phyloP scores from a whole-genome alignment of 78 protist genomes.

The Guillardia theta region DNA sequence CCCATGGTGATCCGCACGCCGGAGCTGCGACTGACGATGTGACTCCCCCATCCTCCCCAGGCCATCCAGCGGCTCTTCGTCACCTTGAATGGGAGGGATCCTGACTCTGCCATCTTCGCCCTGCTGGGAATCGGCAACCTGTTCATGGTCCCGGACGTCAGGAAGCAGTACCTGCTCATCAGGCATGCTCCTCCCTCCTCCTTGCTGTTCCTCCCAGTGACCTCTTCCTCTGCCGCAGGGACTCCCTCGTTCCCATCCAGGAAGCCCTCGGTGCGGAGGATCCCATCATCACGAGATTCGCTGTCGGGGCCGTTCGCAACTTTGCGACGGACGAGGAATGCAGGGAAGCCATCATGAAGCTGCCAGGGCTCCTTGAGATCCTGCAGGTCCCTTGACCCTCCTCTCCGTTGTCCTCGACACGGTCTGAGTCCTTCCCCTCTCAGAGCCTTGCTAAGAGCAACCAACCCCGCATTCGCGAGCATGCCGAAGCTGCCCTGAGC shows the following conservation, averaged over 20 bases:
- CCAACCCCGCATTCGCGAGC: too few relatives aligned
- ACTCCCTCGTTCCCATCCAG: not conserved
- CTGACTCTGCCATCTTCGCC: not conserved
- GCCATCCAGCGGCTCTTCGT: not conserved
- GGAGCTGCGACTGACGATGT: too few relatives aligned
- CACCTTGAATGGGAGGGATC: not conserved
- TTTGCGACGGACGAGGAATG: not conserved
- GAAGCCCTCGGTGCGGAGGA: not conserved
- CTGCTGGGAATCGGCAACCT: not conserved
- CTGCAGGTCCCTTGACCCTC: too few relatives aligned
- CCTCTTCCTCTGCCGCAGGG: not conserved
- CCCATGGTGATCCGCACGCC: not conserved
- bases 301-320: not conserved
- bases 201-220: not conserved
- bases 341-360: too few relatives aligned
- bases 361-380: too few relatives aligned
- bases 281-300: not conserved
- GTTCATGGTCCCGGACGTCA: not conserved
- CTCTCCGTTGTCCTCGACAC: too few relatives aligned
- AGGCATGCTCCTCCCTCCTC: not conserved
- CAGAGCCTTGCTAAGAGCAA: too few relatives aligned
- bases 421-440: too few relatives aligned
- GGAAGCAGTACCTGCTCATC: too few relatives aligned
- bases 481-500: too few relatives aligned
- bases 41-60: too few relatives aligned